Evolutionary conservation across 1,284 basidiomycete species (phyloP).

Genomic region (Heliocybe sulcata): DNA sequence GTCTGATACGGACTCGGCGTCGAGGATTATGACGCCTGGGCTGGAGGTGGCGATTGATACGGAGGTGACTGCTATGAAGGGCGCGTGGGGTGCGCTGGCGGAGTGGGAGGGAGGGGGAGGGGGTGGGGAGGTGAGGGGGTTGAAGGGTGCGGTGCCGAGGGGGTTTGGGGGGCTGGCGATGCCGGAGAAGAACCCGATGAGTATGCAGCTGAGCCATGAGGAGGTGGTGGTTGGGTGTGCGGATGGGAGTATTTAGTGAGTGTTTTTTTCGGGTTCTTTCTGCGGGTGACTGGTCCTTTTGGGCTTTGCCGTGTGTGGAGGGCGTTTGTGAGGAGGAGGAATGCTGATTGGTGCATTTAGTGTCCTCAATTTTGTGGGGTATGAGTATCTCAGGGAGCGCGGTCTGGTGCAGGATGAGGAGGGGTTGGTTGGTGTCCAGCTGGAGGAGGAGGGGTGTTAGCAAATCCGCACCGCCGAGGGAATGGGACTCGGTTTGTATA

Average conservation of each 20-base stretch:
- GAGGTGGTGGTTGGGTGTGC: constrained; percentile 83
- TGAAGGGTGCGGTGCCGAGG: constrained; percentile 48
- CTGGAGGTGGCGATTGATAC: constrained; percentile 49
- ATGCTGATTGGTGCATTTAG: too few species aligned
- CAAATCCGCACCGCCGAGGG: too few species aligned
- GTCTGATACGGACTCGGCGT: constrained; percentile 5
- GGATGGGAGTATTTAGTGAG: constrained; percentile 84
- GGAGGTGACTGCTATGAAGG: constrained; percentile 51
- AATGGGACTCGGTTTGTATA: too few species aligned
- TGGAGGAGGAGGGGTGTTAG: too few species aligned
- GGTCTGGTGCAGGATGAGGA: too few species aligned
- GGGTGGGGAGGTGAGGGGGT: constrained; percentile 37
- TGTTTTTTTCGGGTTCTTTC: constrained; percentile 13
- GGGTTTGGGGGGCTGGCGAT: constrained; percentile 71
- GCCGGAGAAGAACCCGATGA: constrained; percentile 85
- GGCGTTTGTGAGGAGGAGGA: too few species aligned
- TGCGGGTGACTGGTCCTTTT: too few species aligned
- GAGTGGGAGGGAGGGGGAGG: constrained; percentile 24
- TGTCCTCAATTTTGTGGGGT: constrained; percentile 59
- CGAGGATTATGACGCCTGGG: constrained; percentile 14
- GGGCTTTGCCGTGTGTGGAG: too few species aligned
- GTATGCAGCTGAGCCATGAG: constrained; percentile 80
- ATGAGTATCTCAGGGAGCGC: constrained; percentile 39
- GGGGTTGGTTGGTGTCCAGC: too few species aligned
- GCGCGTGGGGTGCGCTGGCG: constrained; percentile 64